These are phyloP conservation scores for Petunia secreta DNA, from an alignment of 257 asterid genomes.

Conservation along the genomic window DNA sequence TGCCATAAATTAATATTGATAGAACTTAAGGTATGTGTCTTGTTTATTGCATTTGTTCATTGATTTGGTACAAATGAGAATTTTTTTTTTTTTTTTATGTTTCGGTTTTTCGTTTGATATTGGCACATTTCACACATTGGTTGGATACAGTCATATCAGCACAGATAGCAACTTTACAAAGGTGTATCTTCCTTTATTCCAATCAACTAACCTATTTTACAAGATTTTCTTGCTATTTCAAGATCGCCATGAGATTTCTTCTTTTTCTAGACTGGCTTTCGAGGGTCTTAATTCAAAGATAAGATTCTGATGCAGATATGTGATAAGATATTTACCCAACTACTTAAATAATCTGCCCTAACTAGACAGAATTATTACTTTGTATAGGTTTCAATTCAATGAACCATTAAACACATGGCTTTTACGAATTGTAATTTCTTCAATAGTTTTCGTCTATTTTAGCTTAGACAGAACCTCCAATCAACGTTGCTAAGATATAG, in stretches of 20 bases:
- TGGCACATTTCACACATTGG: background rate
- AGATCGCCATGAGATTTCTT: background rate
- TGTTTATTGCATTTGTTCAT: background rate
- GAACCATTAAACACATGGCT: background rate
- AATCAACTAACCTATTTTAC: background rate
- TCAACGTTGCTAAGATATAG: too few relatives aligned
- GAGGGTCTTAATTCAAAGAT: background rate
- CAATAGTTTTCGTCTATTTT: too few relatives aligned
- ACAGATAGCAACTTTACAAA: background rate
- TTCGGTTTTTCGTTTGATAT: background rate
- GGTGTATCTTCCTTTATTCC: background rate
- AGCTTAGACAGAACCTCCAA: too few relatives aligned
- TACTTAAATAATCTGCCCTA: background rate
- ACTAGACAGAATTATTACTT: background rate
- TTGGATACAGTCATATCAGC: background rate
- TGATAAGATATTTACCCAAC: constrained; percentile 17
- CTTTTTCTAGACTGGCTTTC: background rate
- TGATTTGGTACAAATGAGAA: background rate
- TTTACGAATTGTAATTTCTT: too few relatives aligned
- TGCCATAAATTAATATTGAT: background rate
- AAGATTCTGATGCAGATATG: constrained; percentile 15
- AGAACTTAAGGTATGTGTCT: background rate
- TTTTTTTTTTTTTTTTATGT: background rate
- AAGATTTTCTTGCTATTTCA: background rate
- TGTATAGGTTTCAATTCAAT: background rate